Base-by-base conservation (phyloP, 78 protist genomes). In the Diacronema lutheri region DNA sequence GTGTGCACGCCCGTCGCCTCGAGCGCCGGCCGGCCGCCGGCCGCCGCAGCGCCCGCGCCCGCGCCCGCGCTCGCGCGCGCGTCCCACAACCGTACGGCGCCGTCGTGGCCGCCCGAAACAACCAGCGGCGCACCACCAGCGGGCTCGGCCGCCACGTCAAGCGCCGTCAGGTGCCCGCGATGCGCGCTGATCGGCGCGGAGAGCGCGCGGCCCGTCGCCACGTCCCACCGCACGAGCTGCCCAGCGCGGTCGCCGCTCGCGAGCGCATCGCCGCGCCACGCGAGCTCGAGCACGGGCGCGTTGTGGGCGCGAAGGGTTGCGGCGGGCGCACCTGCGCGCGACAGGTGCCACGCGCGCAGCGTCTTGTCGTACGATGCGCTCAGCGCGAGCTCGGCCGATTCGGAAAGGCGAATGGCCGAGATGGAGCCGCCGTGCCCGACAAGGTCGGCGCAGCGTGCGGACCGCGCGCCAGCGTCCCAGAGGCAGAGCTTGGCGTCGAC, bases 401-500 rank as follows among this genome's bases (percentile, higher is more conserved):
- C 50, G 26, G 50, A 37, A 29, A 29, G 61, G 7, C 9, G 29
- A 5, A 85, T 66, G 20, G 14, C 9, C 21, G 79, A 23, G 56
- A 85, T 72, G 26, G 78, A 64, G 61, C 60, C 80, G 29, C 64
- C 31, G 55, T 85, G 88, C 37, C 88, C 88, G 25, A 31, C 9
- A 16, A 85, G 61, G 50, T 85, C 88, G 46, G 25, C 3, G 82
- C 88, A 85, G 38, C 88, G 82, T 12, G 35, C 73, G 20, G 82
- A 65, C 77, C 16, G 26, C 21, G n/a, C 77, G 29, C 29, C 9
- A 10, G 65, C 82, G 46, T 69, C 21, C 88, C 88, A 85, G 55
- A 85, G 40, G 76, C 88, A 85, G 35, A 85, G 44, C 69, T 85
- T 85, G 41, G 41, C 9, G 76, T 85, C 88, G 81, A 73, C 46